A percentile compares a stretch with the other conserved stretches of the same genome.
Conservation (phyloP, 2,329 filamentous ascomycete genomes). For the Lecanicillium sp. region DNA sequence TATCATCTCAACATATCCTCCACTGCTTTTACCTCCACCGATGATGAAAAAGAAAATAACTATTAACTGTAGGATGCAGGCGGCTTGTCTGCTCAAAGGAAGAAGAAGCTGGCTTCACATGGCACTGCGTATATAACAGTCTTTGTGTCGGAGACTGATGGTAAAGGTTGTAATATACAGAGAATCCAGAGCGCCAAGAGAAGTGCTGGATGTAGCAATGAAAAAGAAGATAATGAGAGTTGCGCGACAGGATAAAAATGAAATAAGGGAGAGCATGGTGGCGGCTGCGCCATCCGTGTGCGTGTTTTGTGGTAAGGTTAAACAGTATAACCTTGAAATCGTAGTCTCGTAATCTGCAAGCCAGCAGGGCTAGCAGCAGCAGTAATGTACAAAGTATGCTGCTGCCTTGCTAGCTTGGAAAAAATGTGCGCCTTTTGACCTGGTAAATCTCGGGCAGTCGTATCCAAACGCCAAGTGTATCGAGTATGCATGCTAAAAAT, state of each 20-base stretch:
- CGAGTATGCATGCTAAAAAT: conserved; percentile 20
- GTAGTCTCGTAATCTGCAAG: conserved; percentile 6
- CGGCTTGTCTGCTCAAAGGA: too few relatives aligned
- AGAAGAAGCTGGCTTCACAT: too few relatives aligned
- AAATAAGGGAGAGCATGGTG: conserved; percentile 4
- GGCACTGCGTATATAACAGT: conserved; percentile 10
- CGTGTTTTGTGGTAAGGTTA: neutral
- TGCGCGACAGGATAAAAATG: neutral
- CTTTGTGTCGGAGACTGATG: conserved; percentile 20
- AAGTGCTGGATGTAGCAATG: neutral
- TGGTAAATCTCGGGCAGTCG: conserved; percentile 15
- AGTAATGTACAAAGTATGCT: neutral
- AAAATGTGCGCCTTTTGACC: neutral
- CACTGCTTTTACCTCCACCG: too few relatives aligned
- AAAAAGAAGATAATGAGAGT: conserved; percentile 8
- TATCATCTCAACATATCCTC: too few relatives aligned
- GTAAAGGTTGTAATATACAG: conserved; percentile 21
- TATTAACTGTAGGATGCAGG: too few relatives aligned
- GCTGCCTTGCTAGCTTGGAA: neutral
- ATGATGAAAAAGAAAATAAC: too few relatives aligned
- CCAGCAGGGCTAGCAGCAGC: neutral
- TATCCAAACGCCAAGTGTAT: conserved; percentile 29
- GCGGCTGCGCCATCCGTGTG: neutral
- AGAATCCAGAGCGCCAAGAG: neutral
- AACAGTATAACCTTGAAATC: conserved; percentile 2